Percentiles rank a stretch among this genome's conserved stretches.
phyloP scores from a whole-genome alignment of 2,329 filamentous ascomycete genomes.

The Aspergillus amoenus region DNA sequence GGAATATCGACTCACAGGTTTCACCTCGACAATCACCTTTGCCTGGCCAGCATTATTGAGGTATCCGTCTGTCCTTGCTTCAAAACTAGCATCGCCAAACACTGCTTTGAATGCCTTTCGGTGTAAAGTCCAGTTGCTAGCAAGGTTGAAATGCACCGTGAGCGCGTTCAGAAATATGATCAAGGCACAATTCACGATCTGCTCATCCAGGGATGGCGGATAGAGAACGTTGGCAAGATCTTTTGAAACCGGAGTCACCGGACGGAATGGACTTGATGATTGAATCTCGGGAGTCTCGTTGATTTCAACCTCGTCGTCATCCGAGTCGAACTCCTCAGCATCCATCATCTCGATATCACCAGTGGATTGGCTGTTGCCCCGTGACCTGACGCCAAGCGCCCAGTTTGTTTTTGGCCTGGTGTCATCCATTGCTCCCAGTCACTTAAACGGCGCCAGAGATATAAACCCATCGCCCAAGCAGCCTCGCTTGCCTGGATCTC shows the following conservation, averaged over 20 bases:
- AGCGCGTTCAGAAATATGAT: neutral
- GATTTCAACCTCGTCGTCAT: neutral
- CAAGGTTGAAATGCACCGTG: neutral
- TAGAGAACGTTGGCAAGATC: conserved; percentile 14
- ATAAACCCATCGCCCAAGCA: neutral
- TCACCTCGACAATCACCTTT: neutral
- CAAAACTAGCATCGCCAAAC: neutral
- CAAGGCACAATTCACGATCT: neutral
- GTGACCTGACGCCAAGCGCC: neutral
- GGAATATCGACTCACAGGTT: neutral
- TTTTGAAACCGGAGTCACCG: rapidly evolving
- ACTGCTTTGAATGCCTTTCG: neutral
- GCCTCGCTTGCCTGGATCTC: neutral
- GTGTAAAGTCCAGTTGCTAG: neutral
- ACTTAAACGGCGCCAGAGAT: neutral
- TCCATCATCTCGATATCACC: neutral
- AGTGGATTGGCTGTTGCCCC: neutral
- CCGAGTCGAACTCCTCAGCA: too few relatives aligned
- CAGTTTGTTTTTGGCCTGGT: neutral
- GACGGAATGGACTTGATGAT: neutral
- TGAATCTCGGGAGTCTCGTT: neutral
- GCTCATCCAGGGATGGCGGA: neutral
- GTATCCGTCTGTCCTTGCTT: neutral
- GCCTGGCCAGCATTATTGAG: neutral
- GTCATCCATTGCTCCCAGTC: neutral